These are phyloP conservation scores for Penicillium sp. DNA, from an alignment of 2,329 filamentous ascomycete genomes.

Conservation along the genomic window DNA sequence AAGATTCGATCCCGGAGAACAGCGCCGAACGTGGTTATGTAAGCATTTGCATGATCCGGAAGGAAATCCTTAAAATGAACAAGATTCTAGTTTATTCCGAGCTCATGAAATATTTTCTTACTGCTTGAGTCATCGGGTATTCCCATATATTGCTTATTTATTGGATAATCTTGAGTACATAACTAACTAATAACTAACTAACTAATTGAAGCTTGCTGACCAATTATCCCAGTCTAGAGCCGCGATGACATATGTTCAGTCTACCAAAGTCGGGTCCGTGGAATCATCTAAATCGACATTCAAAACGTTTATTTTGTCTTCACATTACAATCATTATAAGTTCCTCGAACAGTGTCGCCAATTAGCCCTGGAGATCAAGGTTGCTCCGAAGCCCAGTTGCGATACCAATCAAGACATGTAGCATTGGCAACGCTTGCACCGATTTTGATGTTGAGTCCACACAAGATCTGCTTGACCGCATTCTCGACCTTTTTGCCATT, in stretches of 20 bases:
- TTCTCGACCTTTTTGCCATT: constrained; percentile 99
- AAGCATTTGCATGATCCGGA: constrained; percentile 19
- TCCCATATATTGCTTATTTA: background rate
- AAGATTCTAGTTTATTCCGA: too few relatives aligned
- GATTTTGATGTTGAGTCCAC: constrained; percentile 80
- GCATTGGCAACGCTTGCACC: constrained; percentile 93
- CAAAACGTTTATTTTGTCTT: background rate
- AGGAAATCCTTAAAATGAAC: background rate
- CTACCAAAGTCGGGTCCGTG: background rate
- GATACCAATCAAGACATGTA: constrained; percentile 84
- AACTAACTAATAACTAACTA: too few relatives aligned
- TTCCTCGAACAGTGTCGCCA: background rate
- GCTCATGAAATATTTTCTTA: background rate
- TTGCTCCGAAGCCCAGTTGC: constrained; percentile 66
- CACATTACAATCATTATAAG: constrained; percentile 1
- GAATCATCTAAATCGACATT: background rate
- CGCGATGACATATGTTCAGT: constrained; percentile 5
- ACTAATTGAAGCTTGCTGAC: constrained; percentile 9
- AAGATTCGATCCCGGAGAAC: constrained; percentile 24
- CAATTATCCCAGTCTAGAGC: constrained; percentile 12
- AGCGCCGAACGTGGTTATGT: constrained; percentile 28
- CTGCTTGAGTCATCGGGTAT: background rate
- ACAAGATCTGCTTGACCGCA: constrained; percentile 93
- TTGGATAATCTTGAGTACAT: background rate
- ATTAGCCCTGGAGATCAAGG: constrained; percentile 12